A percentile compares a stretch with the other conserved stretches of the same genome.
Evolutionary conservation across 768 basidiomycete genomes (phyloP).

Genomic region (Podaxis pistillaris): DNA sequence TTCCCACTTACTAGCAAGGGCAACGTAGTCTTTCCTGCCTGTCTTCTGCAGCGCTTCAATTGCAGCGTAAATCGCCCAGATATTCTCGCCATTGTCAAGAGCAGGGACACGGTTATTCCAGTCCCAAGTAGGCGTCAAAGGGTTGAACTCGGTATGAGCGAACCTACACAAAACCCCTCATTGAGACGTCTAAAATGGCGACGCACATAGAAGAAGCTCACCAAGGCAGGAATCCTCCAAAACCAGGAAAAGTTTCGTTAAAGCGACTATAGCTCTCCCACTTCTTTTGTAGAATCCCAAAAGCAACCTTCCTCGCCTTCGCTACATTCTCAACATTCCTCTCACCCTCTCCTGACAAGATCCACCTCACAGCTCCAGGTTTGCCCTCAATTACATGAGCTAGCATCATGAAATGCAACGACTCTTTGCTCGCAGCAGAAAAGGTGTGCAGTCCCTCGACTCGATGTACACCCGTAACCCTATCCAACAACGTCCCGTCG

Average conservation of each 20-base stretch:
- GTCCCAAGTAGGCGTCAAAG: constrained; percentile 23
- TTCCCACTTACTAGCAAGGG: constrained; percentile 20
- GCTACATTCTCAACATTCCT: constrained; percentile 12
- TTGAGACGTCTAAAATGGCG: not conserved
- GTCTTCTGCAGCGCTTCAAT: constrained; percentile 19
- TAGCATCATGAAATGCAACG: constrained; percentile 23
- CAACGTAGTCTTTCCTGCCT: constrained; percentile 13
- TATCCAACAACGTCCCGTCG: constrained; percentile 23
- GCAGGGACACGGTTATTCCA: constrained; percentile 26
- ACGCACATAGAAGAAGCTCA: not conserved
- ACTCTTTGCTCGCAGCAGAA: constrained; percentile 25
- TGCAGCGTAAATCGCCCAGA: constrained; percentile 23
- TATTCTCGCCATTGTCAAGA: constrained; percentile 25
- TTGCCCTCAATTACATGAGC: constrained; percentile 22
- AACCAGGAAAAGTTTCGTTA: constrained; percentile 24
- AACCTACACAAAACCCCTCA: constrained; percentile 14
- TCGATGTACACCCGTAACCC: constrained; percentile 18
- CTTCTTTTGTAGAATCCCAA: constrained; percentile 19
- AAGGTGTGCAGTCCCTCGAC: constrained; percentile 22
- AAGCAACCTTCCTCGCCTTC: constrained; percentile 19
- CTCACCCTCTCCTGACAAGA: constrained; percentile 19
- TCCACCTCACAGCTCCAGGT: constrained; percentile 21
- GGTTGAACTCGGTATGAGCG: constrained; percentile 18
- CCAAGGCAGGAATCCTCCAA: constrained; percentile 27
- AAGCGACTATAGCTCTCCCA: constrained; percentile 20